Percentiles rank a stretch among this genome's conserved stretches.
Evolutionary conservation across 1,139 yeast genomes (phyloP).

Genomic region (Kodamaea sp.): DNA sequence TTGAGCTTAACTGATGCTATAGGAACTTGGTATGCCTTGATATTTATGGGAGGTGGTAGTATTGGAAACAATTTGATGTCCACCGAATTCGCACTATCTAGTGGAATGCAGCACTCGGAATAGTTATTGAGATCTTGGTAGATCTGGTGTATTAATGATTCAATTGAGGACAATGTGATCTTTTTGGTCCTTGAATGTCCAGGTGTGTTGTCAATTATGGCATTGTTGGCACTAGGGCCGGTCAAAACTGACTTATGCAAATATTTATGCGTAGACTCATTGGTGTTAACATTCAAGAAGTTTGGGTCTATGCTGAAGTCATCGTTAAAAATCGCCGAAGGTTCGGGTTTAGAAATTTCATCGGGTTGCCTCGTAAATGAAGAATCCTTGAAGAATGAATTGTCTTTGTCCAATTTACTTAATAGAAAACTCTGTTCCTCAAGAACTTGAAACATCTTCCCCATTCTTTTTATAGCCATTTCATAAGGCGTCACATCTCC

Average conservation of each 20-base stretch:
- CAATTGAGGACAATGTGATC: slow-evolving; percentile 61
- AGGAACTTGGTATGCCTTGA: slow-evolving; percentile 82
- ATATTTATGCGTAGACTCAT: not conserved
- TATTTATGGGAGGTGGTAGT: slow-evolving; percentile 78
- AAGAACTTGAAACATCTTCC: slow-evolving; percentile 83
- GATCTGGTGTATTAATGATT: slow-evolving; percentile 81
- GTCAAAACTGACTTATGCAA: not conserved
- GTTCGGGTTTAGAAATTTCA: not conserved
- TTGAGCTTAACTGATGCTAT: slow-evolving; percentile 74
- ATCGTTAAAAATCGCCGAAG: slow-evolving; percentile 2
- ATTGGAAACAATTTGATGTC: slow-evolving; percentile 91
- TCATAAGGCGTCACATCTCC: slow-evolving; percentile 86
- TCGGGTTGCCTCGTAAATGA: slow-evolving; percentile 3
- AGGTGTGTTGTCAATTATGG: slow-evolving; percentile 26
- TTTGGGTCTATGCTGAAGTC: slow-evolving; percentile 11
- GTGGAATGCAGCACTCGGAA: slow-evolving; percentile 93
- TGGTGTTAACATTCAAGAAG: slow-evolving; percentile 4
- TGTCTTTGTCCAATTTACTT: slow-evolving; percentile 51
- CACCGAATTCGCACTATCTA: slow-evolving; percentile 85
- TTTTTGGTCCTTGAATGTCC: slow-evolving; percentile 44
- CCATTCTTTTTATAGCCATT: slow-evolving; percentile 78
- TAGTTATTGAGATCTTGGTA: slow-evolving; percentile 91
- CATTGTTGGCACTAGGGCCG: not conserved
- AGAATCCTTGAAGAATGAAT: slow-evolving; percentile 35
- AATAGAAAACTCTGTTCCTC: slow-evolving; percentile 86